These are phyloP conservation scores for Penicillium canescens DNA, from an alignment of 495 filamentous ascomycete species.

Conservation along the genomic window DNA sequence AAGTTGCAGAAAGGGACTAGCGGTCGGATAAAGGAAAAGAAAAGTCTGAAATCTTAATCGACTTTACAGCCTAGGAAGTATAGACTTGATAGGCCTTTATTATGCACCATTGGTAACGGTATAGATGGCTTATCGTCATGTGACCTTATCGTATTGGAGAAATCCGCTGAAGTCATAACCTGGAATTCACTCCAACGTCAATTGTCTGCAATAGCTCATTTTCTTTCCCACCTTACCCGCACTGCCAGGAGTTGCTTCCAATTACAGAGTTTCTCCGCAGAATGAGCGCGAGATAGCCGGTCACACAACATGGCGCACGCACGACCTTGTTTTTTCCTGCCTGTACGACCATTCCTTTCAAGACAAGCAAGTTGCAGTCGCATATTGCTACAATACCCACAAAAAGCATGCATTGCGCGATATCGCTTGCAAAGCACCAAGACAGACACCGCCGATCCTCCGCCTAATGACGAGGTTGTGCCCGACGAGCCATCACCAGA, in stretches of 20 bases:
- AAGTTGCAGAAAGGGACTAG: not conserved
- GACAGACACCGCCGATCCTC: conserved; percentile 10
- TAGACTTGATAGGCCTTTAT: not conserved
- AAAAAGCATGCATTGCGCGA: conserved; percentile 29
- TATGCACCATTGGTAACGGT: not conserved
- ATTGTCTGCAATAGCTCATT: not conserved
- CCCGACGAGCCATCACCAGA: conserved; percentile 30
- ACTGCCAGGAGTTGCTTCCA: not conserved
- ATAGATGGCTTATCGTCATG: conserved; percentile 13
- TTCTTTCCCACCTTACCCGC: not conserved
- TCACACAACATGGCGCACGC: conserved; percentile 21
- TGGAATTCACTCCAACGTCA: not conserved
- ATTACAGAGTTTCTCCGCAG: not conserved
- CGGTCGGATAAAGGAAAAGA: not conserved
- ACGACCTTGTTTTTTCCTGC: conserved; percentile 22
- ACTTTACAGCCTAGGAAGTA: not conserved
- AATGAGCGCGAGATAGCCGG: conserved; percentile 17
- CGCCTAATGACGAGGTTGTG: conserved; percentile 10
- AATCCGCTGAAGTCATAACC: conserved; percentile 14
- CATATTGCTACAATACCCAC: conserved; percentile 25
- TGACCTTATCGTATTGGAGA: conserved; percentile 15
- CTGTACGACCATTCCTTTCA: conserved; percentile 12
- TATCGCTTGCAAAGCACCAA: conserved; percentile 39
- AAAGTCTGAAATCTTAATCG: not conserved
- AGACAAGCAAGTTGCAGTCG: conserved; percentile 2